Percentiles rank a stretch among this genome's conserved stretches.
These are phyloP conservation scores for Pontederia crassipes DNA, from an alignment of 176 grass and related monocot species.

Conservation along the genomic window DNA sequence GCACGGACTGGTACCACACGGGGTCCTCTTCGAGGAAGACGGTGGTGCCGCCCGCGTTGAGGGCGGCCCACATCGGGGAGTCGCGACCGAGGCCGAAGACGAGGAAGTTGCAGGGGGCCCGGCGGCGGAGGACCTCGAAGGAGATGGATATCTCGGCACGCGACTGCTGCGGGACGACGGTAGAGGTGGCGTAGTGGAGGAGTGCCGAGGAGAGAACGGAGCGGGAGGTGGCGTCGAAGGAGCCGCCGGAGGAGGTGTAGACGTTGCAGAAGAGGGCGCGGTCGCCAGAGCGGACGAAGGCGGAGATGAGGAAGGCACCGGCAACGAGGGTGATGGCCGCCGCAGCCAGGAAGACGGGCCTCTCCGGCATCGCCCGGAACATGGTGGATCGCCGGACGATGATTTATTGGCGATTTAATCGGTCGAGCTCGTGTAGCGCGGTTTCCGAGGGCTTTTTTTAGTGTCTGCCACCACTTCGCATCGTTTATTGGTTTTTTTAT, in stretches of 20 bases:
- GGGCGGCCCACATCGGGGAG: conserved; percentile 34
- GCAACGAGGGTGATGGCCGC: not conserved
- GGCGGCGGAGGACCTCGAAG: conserved; percentile 40
- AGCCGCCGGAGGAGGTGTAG: not conserved
- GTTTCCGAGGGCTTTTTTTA: no score
- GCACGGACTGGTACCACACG: conserved; percentile 29
- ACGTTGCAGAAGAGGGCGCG: conserved; percentile 10
- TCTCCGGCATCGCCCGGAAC: not conserved
- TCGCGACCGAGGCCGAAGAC: conserved; percentile 62
- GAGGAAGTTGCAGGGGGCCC: conserved; percentile 49
- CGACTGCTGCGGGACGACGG: conserved; percentile 22
- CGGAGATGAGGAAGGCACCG: not conserved
- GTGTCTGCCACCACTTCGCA: no score
- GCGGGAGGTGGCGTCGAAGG: conserved; percentile 11
- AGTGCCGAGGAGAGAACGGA: conserved; percentile 15
- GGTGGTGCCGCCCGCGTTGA: conserved; percentile 47
- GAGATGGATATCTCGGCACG: conserved; percentile 40
- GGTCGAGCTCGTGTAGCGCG: no score
- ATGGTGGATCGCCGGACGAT: not conserved
- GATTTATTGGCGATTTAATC: no score
- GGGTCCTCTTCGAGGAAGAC: conserved; percentile 42
- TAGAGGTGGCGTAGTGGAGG: conserved; percentile 27
- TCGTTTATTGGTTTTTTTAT: no score
- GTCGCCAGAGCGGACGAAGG: not conserved
- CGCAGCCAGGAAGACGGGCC: not conserved